phyloP scores from a whole-genome alignment of 179 eudicot genomes.

The Actinidia arguta region DNA sequence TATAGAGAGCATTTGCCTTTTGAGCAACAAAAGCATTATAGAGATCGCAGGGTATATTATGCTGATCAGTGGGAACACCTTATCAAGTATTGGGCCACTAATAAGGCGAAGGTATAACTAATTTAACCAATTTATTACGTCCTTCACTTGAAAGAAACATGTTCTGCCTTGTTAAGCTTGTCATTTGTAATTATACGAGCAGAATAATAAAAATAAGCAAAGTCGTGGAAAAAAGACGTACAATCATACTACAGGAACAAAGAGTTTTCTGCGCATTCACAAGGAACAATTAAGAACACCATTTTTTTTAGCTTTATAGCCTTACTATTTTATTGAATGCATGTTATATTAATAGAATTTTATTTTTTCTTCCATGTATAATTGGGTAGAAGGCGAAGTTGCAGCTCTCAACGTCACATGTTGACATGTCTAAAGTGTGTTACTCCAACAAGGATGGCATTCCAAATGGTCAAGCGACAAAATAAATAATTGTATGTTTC shows the following conservation, averaged over 20 bases:
- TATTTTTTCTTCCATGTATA: not conserved
- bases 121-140: no score
- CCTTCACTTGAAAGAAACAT: no score
- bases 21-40: not conserved
- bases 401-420: not conserved
- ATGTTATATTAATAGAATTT: not conserved
- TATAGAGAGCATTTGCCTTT: not conserved
- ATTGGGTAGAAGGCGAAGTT: not conserved
- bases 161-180: no score
- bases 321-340: not conserved
- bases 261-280: slow-evolving; percentile 28
- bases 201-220: slow-evolving; percentile 24
- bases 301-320: not conserved
- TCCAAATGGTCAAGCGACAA: not conserved
- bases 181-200: not conserved
- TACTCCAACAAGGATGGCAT: not conserved
- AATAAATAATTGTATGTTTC: not conserved
- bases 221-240: slow-evolving; percentile 19
- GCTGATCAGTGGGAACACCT: not conserved
- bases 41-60: not conserved
- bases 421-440: not conserved
- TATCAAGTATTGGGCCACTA: not conserved
- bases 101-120: not conserved
- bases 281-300: slow-evolving; percentile 22
- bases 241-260: slow-evolving; percentile 30